Conservation (phyloP, 2,329 filamentous ascomycete genomes). For the Pseudocercospora macadamiae region DNA sequence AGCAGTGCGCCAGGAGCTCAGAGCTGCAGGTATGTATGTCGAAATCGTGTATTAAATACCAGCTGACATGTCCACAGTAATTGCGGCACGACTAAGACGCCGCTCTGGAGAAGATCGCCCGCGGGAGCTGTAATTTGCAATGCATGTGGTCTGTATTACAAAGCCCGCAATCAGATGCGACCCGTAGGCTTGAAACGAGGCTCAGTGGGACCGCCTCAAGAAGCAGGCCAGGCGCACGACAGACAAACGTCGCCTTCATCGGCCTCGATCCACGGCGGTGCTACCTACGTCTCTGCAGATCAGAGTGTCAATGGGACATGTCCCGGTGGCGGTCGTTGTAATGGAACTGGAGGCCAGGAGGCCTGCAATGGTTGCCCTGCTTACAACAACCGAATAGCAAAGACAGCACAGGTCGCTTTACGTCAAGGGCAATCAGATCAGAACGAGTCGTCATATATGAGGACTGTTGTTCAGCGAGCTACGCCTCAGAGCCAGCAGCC, state of each 20-base stretch:
- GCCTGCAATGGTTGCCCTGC: slow-evolving; percentile 95
- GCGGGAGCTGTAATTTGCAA: slow-evolving; percentile 96
- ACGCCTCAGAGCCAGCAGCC: slow-evolving; percentile 40
- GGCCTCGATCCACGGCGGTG: slow-evolving; percentile 41
- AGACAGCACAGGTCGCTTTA: slow-evolving; percentile 73
- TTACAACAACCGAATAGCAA: slow-evolving; percentile 94
- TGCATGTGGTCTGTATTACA: slow-evolving; percentile 91
- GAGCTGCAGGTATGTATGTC: slow-evolving; percentile 66
- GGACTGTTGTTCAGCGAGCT: slow-evolving; percentile 21
- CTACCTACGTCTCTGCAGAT: slow-evolving; percentile 77
- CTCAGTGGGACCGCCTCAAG: slow-evolving; percentile 43
- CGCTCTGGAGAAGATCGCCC: slow-evolving; percentile 90
- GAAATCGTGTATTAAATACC: too few relatives aligned
- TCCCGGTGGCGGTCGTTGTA: slow-evolving; percentile 91
- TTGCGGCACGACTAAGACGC: slow-evolving; percentile 90
- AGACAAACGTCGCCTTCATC: slow-evolving; percentile 44
- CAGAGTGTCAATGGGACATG: slow-evolving; percentile 82
- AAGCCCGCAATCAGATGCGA: slow-evolving; percentile 86
- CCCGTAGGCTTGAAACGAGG: slow-evolving; percentile 88
- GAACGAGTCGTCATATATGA: slow-evolving; percentile 25
- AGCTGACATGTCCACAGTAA: too few relatives aligned
- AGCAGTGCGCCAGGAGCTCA: slow-evolving; percentile 52
- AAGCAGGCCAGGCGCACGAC: slow-evolving; percentile 43
- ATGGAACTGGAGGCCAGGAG: slow-evolving; percentile 92
- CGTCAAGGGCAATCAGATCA: slow-evolving; percentile 38